Base-by-base conservation (phyloP, 352 stramenopile species). In the Globisporangium cederbergense region DNA sequence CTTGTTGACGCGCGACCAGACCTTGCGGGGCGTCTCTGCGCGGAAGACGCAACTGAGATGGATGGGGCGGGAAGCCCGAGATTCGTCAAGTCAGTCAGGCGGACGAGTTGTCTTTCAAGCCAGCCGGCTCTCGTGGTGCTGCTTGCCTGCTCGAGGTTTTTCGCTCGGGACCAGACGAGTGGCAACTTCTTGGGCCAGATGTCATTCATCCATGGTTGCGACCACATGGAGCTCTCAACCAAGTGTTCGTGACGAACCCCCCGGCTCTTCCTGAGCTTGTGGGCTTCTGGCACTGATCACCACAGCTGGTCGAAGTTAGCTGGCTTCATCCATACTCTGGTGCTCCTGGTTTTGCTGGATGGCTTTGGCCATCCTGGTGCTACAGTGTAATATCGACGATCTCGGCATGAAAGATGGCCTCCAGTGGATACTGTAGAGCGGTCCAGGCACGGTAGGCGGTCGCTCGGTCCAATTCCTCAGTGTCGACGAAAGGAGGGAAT, bases 61-160 rank as follows among this genome's bases (percentile, higher is more conserved):
- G 13, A 42, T 42, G 36, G 36, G 36, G 36, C 36, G 40, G 13
- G 28, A 56, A 25, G 40, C 16, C 40, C 28, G 3, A 56, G 50
- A 56, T 56, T 56, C 50, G 50, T n/a, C 50, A 56, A 40, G 14
- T 55, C 49, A 32, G 18, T 50, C 18, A 30, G 20, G 13, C 46
- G 36, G 36, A 42, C 36, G 3, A 11, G 36, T 8, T 54, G 47
- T 22, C 47, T 34, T 57, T 57, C 50, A 16, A 57, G 50, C 20
- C 50, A 36, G 43, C 43, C 5, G 13, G 7, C 36, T 42, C 36
- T 11, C 36, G 36, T 42, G 50, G 38, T 55, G 18, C 6, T 55
- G 18, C 10, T 40, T 28, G 5, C 20, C 16, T 36, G 32, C 32
- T 8, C 32, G 3, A 3, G 14, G 18, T 42, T 57, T 57, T 18